Conservation (phyloP, 495 filamentous ascomycete genomes). For the Daldinia loculata region DNA sequence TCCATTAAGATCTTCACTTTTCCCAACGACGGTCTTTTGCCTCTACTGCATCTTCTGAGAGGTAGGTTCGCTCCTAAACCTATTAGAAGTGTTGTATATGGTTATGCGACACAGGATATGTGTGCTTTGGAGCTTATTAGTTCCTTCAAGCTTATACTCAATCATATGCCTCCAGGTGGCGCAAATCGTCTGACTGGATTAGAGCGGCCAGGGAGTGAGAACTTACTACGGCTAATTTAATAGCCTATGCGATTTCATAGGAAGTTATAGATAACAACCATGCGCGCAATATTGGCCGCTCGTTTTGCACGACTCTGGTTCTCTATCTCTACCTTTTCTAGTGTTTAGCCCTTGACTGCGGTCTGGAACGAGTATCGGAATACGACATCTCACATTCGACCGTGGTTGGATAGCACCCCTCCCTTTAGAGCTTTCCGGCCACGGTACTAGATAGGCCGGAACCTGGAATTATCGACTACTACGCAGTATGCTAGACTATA, state of each 20-base stretch:
- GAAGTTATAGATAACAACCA: constrained; percentile 7
- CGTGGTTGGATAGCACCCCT: constrained; percentile 44
- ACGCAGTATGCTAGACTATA: constrained; percentile 9
- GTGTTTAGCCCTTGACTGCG: constrained; percentile 4
- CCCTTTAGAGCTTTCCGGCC: constrained; percentile 43
- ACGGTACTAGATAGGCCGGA: constrained; percentile 8
- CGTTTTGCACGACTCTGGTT: constrained; percentile 16
- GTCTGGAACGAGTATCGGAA: constrained; percentile 31
- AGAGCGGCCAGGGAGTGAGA: not conserved
- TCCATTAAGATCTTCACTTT: not conserved
- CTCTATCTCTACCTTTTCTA: constrained; percentile 2
- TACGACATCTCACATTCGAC: constrained; percentile 39
- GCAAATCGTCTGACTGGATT: constrained; percentile 27
- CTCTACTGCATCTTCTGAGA: constrained; percentile 8
- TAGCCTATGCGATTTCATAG: constrained; percentile 17
- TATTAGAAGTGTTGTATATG: not conserved
- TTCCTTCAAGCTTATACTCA: constrained; percentile 6
- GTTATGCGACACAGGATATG: constrained; percentile 23
- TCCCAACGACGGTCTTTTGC: not conserved
- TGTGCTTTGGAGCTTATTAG: not conserved
- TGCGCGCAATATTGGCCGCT: constrained; percentile 16
- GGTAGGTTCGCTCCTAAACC: not conserved
- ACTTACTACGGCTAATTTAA: constrained; percentile 6
- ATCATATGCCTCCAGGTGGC: constrained; percentile 29
- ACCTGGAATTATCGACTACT: constrained; percentile 8